Conservation (phyloP, 768 basidiomycete species). For the Lactarius hengduanensis region DNA sequence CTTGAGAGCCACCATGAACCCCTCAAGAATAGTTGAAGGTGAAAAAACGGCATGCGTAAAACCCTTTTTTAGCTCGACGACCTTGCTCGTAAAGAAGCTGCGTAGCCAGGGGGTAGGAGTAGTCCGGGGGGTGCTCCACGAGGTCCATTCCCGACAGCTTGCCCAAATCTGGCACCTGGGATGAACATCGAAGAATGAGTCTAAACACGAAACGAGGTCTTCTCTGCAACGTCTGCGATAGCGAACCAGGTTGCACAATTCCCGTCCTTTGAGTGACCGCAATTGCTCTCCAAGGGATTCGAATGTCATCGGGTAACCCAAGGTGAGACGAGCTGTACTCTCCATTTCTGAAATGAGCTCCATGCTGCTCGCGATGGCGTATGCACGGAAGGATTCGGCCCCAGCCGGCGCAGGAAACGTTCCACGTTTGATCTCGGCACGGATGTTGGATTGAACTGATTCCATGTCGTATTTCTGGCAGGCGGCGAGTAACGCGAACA, state of each 20-base stretch:
- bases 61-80: background rate
- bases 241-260: conserved; percentile 1
- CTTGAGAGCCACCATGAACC: conserved; percentile 2
- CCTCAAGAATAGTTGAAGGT: background rate
- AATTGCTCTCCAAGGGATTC: conserved; percentile 11
- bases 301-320: conserved; percentile 7
- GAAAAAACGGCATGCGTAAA: background rate
- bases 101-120: background rate
- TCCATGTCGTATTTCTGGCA: conserved; percentile 31
- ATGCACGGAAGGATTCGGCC: conserved; percentile 19
- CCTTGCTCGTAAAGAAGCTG: background rate
- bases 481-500: conserved; percentile 20
- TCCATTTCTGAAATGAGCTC: conserved; percentile 2
- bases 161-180: conserved; percentile 4
- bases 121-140: background rate
- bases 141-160: background rate
- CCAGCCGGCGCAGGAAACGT: background rate
- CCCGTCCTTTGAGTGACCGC: background rate
- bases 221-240: conserved; percentile 10
- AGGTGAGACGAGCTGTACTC: background rate
- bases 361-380: conserved; percentile 21
- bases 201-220: background rate
- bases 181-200: background rate
- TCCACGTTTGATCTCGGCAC: background rate
- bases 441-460: conserved; percentile 5